phyloP scores from a whole-genome alignment of 495 filamentous ascomycete genomes.

The Tuber indicum region DNA sequence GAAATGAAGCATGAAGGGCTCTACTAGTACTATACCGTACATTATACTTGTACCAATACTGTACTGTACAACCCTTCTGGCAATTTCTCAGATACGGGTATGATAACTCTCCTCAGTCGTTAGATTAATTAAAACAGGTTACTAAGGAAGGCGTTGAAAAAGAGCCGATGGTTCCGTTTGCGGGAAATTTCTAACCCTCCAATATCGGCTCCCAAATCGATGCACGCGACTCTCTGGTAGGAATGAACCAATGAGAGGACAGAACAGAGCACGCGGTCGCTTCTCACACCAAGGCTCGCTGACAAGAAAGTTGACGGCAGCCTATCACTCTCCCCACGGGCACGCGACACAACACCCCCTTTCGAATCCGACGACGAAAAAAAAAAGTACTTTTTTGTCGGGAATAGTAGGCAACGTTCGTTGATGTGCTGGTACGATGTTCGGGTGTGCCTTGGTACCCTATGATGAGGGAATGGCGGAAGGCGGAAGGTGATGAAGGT shows the following conservation, averaged over 20 bases:
- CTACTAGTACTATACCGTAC: too few species aligned
- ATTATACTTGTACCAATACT: too few species aligned
- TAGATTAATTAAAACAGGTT: neutral
- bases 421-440: neutral
- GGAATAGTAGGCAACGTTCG: constrained; percentile 1
- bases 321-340: constrained; percentile 41
- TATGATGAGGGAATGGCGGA: neutral
- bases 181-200: constrained; percentile 26
- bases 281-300: constrained; percentile 14
- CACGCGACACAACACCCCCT: constrained; percentile 33
- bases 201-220: constrained; percentile 20
- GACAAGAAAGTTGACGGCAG: constrained; percentile 20
- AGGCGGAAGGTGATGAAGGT: neutral
- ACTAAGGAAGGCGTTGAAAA: neutral
- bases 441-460: neutral
- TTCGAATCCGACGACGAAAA: constrained; percentile 16
- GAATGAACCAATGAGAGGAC: constrained; percentile 29
- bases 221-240: constrained; percentile 31
- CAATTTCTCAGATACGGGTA: neutral
- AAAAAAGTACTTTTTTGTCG: neutral
- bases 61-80: neutral
- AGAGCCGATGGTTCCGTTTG: neutral
- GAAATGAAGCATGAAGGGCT: too few species aligned
- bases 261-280: constrained; percentile 35
- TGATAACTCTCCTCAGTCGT: neutral